Evolutionary conservation across 2,329 filamentous ascomycete species (phyloP).

Genomic region (Microcera coccophila): DNA sequence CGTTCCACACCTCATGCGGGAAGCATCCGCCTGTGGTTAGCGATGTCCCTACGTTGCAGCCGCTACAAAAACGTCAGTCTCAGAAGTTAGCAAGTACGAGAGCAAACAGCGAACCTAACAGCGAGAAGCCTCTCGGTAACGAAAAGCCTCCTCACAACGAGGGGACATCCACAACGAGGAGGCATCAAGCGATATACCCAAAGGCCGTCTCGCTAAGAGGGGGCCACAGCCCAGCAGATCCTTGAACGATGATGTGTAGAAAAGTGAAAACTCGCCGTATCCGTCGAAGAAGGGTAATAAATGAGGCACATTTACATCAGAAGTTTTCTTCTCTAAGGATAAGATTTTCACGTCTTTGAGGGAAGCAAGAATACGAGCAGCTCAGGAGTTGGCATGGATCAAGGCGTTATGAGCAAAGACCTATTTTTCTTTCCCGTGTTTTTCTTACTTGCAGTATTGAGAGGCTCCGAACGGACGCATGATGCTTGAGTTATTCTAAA

Average conservation of each 20-base stretch:
- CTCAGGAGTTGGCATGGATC: no score
- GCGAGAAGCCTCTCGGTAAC: no score
- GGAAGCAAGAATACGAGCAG: no score
- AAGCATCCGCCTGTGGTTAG: constrained; percentile 29
- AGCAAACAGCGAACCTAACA: constrained; percentile 31
- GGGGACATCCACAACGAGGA: constrained; percentile 21
- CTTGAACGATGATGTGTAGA: constrained; percentile 23
- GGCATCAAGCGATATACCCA: constrained; percentile 19
- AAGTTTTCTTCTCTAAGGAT: constrained; percentile 25
- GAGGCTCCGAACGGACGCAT: no score
- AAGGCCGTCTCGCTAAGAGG: constrained; percentile 38
- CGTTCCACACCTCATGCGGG: constrained; percentile 34
- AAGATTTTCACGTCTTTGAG: constrained; percentile 16
- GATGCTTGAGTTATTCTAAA: no score
- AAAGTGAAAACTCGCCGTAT: constrained; percentile 22
- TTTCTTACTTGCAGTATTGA: no score
- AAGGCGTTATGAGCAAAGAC: no score
- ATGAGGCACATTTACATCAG: constrained; percentile 22
- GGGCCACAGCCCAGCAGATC: constrained; percentile 29
- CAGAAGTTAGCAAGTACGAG: constrained; percentile 42
- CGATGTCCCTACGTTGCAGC: constrained; percentile 18
- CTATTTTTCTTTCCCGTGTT: no score
- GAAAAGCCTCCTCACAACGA: constrained; percentile 30
- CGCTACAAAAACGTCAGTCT: constrained; percentile 34
- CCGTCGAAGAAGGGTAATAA: constrained; percentile 19